Base-by-base conservation (phyloP, 108 stramenopile genomes). In the Asterionellopsis glacialis region DNA sequence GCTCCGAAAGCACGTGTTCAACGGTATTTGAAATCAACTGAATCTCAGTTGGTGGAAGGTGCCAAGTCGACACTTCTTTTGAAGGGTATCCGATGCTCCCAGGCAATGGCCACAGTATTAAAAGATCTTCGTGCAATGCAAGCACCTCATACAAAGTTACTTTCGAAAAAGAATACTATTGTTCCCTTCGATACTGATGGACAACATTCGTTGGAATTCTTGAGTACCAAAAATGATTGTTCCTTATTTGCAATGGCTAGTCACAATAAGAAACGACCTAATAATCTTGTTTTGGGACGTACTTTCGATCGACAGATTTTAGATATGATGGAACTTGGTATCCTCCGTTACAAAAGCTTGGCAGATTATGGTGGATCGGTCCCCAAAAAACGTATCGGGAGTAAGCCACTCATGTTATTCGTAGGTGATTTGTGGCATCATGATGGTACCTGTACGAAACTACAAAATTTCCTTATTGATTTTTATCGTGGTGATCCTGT, bases 191-290 rank as follows among this genome's bases (percentile, higher is more conserved):
- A 91, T 21, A 77, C 82, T 14, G 83, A 75, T n/a, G 91, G 87
- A 38, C 81, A 82, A 47, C 72, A 84, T 55, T 81, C 81, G 38
- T 55, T 95, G 57, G 91, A 95, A 63, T 90, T 91, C 63, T 65
- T 95, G 51, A 75, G 83, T 1, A 90, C 91, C 53, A 99, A 99
- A 75, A 98, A 99, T 63, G 98, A 98, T 62, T 93, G 88, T 51
- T 56, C 90, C 0, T 55, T 98, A 11, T 97, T 99, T 75, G 93
- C 82, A 23, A 50, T 97, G 67, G 98, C 93, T 9, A 82, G 87
- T 53, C 95, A 96, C 82, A 96, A 92, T 72, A 99, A 99, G 74
- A 99, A 99, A 72, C 80, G 99, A 76, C 98, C 99, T 11, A 87
- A 98, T 79, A 99, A 99, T 66, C 65, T 99, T 24, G 76, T 97